These are phyloP conservation scores for Panicum hallii DNA, from an alignment of 202 grass and related monocot genomes.

Conservation along the genomic window DNA sequence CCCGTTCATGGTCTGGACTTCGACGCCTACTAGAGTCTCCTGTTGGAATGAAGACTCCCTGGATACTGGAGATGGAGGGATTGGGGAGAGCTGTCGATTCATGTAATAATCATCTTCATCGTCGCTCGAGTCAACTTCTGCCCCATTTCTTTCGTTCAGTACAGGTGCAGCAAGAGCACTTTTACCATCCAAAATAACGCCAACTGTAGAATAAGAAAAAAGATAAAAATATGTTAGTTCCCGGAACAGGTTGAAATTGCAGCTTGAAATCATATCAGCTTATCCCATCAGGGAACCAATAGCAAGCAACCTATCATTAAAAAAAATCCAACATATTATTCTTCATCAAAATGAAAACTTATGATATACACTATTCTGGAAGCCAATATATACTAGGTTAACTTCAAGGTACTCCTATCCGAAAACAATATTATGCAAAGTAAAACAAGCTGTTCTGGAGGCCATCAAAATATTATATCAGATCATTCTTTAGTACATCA, in stretches of 20 bases:
- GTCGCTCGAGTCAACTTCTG: conserved; percentile 54
- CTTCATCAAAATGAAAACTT: conserved; percentile 10
- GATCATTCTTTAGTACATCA: neutral
- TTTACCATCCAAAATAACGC: conserved; percentile 59
- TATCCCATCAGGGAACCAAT: neutral
- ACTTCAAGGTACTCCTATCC: neutral
- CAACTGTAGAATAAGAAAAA: conserved; percentile 51
- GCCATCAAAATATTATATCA: neutral
- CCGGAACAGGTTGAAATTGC: neutral
- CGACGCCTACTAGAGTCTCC: conserved; percentile 63
- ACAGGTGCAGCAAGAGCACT: conserved; percentile 29
- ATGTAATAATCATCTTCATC: conserved; percentile 71
- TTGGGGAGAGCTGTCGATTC: conserved; percentile 54
- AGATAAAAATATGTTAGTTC: conserved; percentile 5
- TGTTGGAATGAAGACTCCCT: conserved; percentile 86
- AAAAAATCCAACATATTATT: conserved; percentile 15
- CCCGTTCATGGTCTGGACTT: conserved; percentile 61
- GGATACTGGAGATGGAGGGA: conserved; percentile 70
- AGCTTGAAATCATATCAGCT: conserved; percentile 4
- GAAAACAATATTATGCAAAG: conserved; percentile 10
- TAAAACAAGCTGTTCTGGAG: conserved; percentile 31
- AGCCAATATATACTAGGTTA: neutral
- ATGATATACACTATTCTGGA: neutral
- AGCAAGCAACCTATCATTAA: neutral
- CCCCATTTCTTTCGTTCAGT: conserved; percentile 51